phyloP scores from a whole-genome alignment of 345 rosid genomes.

The Rhodamnia argentea region DNA sequence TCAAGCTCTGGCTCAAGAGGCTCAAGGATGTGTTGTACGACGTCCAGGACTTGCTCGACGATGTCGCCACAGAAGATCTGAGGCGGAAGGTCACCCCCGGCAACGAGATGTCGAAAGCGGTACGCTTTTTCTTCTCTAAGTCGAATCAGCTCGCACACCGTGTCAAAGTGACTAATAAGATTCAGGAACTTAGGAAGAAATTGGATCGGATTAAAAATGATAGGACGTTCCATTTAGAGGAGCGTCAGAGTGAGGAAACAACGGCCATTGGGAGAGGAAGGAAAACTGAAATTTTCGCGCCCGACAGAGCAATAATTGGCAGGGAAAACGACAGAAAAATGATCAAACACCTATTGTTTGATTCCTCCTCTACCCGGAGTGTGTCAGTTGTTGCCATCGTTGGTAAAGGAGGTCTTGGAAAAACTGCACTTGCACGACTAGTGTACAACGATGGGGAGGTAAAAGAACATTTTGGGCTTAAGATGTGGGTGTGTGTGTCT shows the following conservation, averaged over 20 bases:
- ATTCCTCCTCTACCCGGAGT: not conserved
- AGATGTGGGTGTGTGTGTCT: not conserved
- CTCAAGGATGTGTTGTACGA: not conserved
- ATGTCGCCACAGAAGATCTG: not conserved
- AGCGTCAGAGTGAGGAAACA: not conserved
- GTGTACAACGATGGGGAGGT: not conserved
- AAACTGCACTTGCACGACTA: not conserved
- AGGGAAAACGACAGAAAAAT: not conserved
- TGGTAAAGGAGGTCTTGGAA: not conserved
- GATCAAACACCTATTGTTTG: not conserved
- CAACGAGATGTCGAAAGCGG: not conserved
- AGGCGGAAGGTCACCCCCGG: not conserved
- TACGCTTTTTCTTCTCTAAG: not conserved
- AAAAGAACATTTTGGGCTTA: not conserved
- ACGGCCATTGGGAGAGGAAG: not conserved
- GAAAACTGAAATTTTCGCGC: rapidly evolving
- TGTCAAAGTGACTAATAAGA: not conserved
- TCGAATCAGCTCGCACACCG: not conserved
- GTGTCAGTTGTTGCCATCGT: not conserved
- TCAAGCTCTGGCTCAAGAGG: not conserved
- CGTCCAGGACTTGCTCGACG: not conserved
- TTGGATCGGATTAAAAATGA: not conserved
- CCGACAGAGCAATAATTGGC: not conserved
- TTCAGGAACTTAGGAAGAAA: not conserved
- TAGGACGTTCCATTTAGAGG: not conserved